phyloP scores from a whole-genome alignment of 306 rosid species.

The Vigna angularis region DNA sequence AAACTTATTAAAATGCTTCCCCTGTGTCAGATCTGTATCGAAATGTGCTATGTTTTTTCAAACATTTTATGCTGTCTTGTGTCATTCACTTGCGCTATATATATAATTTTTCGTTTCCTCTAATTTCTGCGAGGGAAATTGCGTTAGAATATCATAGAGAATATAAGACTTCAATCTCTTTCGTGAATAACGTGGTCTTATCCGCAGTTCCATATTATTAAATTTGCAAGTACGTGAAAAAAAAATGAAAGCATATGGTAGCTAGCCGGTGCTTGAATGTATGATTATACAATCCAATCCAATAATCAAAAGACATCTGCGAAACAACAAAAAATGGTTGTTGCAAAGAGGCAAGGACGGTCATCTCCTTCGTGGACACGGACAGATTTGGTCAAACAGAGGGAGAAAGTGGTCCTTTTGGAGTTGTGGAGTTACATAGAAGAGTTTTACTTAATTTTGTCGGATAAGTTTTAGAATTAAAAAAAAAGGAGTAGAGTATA shows the following conservation, averaged over 20 bases:
- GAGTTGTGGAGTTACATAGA: too few species aligned
- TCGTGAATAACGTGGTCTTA: constrained; percentile 32
- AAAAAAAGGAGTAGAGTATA: not conserved
- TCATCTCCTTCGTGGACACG: constrained; percentile 10
- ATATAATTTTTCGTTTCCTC: not conserved
- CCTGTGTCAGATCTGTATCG: not conserved
- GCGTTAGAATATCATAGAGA: not conserved
- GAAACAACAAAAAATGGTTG: constrained; percentile 36
- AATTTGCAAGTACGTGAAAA: not conserved
- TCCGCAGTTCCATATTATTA: constrained; percentile 16
- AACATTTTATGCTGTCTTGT: not conserved
- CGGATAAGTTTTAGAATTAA: too few species aligned
- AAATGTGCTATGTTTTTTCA: constrained; percentile 6
- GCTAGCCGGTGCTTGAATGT: not conserved
- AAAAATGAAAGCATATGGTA: not conserved
- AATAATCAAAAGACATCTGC: constrained; percentile 9
- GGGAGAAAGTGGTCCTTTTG: constrained; percentile 30
- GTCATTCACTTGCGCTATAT: not conserved
- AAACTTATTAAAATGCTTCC: not conserved
- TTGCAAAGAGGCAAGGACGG: constrained; percentile 25
- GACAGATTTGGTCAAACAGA: not conserved
- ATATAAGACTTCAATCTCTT: constrained; percentile 25
- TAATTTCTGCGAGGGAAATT: not conserved
- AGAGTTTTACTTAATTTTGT: too few species aligned
- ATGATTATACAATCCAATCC: constrained; percentile 9